phyloP scores from a whole-genome alignment of 768 basidiomycete species.

The Panellus pusillus region DNA sequence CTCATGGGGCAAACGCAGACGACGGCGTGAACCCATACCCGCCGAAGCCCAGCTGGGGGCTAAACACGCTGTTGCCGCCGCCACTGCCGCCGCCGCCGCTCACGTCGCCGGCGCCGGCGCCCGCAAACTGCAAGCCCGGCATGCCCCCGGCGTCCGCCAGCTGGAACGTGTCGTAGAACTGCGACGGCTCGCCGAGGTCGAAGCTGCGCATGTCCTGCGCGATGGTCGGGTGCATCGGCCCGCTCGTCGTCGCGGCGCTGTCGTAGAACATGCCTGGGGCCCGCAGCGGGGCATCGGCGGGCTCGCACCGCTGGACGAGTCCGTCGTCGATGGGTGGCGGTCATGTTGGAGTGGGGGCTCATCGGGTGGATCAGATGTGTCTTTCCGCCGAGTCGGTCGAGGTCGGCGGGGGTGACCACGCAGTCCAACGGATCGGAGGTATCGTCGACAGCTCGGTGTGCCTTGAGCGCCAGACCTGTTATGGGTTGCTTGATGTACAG shows the following conservation, averaged over 20 bases:
- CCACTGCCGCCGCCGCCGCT: too few species aligned
- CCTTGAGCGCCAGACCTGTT: slow-evolving; percentile 42
- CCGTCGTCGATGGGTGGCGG: neutral
- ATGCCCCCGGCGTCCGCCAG: slow-evolving; percentile 24
- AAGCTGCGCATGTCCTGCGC: slow-evolving; percentile 50
- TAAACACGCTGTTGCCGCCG: slow-evolving; percentile 3
- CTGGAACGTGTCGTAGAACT: slow-evolving; percentile 23
- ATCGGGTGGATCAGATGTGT: slow-evolving; percentile 44
- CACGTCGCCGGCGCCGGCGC: neutral
- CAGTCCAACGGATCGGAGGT: slow-evolving; percentile 19
- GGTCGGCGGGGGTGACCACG: slow-evolving; percentile 41
- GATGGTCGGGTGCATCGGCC: slow-evolving; percentile 50
- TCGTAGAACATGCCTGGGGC: neutral
- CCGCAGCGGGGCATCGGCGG: neutral
- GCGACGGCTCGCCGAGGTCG: slow-evolving; percentile 30
- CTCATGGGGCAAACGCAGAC: neutral
- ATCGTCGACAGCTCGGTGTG: slow-evolving; percentile 39
- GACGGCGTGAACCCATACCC: slow-evolving; percentile 7
- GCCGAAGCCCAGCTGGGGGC: slow-evolving; percentile 6
- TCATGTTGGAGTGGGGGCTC: too few species aligned
- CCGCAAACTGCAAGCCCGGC: slow-evolving; percentile 30
- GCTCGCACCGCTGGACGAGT: neutral
- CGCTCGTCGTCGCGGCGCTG: slow-evolving; percentile 6
- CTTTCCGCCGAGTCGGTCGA: slow-evolving; percentile 56
- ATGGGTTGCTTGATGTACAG: slow-evolving; percentile 36